phyloP scores from a whole-genome alignment of 1,284 basidiomycete species.

The Trichosporon sp. region DNA sequence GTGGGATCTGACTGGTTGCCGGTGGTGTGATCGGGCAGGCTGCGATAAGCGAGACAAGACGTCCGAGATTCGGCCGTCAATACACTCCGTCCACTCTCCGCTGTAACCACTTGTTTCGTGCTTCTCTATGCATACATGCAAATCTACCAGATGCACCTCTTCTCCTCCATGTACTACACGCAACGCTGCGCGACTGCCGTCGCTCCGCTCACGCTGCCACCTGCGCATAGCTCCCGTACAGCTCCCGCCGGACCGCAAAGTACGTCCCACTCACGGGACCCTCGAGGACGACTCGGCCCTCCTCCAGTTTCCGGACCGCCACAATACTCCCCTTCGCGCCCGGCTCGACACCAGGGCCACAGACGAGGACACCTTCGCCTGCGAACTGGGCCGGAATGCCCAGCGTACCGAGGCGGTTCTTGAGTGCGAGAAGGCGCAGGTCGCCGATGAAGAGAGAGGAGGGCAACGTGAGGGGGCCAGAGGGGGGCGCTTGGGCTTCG shows the following conservation, averaged over 20 bases:
- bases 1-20: no score
- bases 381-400: slow-evolving; percentile 87
- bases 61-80: no score
- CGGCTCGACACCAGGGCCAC: slow-evolving; percentile 62
- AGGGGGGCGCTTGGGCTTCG: slow-evolving; percentile 56
- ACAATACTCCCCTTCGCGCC: slow-evolving; percentile 68
- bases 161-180: no score
- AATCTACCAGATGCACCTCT: no score
- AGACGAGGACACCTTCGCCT: slow-evolving; percentile 92
- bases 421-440: slow-evolving; percentile 82
- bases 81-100: no score
- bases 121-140: no score
- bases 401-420: slow-evolving; percentile 70
- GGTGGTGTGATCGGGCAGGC: no score
- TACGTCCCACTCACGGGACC: slow-evolving; percentile 85
- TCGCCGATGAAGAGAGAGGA: slow-evolving; percentile 94
- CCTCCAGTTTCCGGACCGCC: slow-evolving; percentile 80
- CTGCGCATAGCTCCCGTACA: slow-evolving; percentile 84
- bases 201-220: slow-evolving; percentile 60
- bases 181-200: background rate
- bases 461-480: slow-evolving; percentile 69
- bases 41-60: no score
- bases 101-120: no score
- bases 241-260: slow-evolving; percentile 79
- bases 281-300: slow-evolving; percentile 82